Evolutionary conservation across 192 early-diverging fungal genomes (phyloP), one percentile per base, ranked within the genome.

Genomic region (Kickxella alabastrina): DNA sequence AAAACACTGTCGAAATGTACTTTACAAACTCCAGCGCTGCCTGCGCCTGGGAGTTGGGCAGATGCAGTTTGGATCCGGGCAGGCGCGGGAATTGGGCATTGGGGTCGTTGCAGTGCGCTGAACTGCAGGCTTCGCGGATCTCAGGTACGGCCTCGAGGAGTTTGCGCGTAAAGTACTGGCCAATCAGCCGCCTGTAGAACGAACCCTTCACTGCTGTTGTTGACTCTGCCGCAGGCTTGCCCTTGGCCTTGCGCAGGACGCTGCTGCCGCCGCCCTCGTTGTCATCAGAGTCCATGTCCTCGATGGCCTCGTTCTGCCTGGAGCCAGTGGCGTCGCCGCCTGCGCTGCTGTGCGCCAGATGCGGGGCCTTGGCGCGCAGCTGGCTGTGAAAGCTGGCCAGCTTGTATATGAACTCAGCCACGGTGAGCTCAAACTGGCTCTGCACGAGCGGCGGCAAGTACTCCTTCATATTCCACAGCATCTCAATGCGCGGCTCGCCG

Each of bases 391-490:
- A 68, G 28, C 68, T 65, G 36, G 82, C 77, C 1, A 83, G 67
- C 59, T 82, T 68, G 57, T 82, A 78, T 37, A 87, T 87, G 56
- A 81, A 95, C 65, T 86, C 84, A 18, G 81, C 87, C 0, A 92
- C 54, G 13, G 84, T 75, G 13, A 72, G 65, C 42, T 83, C 63
- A 59, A 98, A 98, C 35, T 80, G 62, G 19, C 54, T 59, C 51
- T 93, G 90, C 10, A 87, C 65, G 12, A 78, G 77, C 10, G 80
- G 66, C 7, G 95, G 92, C 39, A 98, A 66, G 55, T 92, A 93
- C 31, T 92, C 86, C 49, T 81, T 82, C 28, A 98, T 89, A 42
- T 89, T 93, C 95, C 95, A 98, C 35, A 84, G 65, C 88, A 92
- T 89, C 47, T 78, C 73, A 34, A 85, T 77, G 36, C 73, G 57